phyloP scores from a whole-genome alignment of 2,329 filamentous ascomycete genomes.

The Emydomyces testavorans region DNA sequence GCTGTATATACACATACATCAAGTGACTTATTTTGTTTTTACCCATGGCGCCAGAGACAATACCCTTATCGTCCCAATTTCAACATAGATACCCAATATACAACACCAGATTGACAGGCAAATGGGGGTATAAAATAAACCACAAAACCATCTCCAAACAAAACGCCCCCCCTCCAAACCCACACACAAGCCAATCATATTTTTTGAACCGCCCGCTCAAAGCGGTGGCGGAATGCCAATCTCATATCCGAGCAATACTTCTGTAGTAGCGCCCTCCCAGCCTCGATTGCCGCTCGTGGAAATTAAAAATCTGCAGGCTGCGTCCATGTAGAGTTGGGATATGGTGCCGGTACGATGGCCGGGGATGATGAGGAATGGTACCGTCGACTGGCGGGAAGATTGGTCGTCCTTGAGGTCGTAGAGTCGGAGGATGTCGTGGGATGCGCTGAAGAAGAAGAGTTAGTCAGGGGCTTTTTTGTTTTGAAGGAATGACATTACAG shows the following conservation, averaged over 20 bases:
- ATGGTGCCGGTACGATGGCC: slow-evolving; percentile 84
- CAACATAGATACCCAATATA: background rate
- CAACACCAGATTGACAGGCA: background rate
- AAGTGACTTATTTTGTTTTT: background rate
- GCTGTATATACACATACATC: background rate
- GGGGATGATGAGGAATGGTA: slow-evolving; percentile 92
- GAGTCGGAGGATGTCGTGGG: slow-evolving; percentile 81
- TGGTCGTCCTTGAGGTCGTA: slow-evolving; percentile 70
- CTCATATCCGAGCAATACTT: slow-evolving; percentile 90
- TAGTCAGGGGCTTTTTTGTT: background rate
- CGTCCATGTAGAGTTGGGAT: slow-evolving; percentile 73
- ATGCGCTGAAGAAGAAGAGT: slow-evolving; percentile 51
- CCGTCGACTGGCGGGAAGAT: slow-evolving; percentile 59
- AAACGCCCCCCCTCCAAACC: background rate
- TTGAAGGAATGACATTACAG: background rate
- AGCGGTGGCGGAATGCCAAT: slow-evolving; percentile 44
- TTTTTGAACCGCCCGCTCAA: no score
- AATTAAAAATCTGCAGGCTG: slow-evolving; percentile 79
- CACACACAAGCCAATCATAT: no score
- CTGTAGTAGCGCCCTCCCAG: slow-evolving; percentile 84
- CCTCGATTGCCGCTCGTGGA: slow-evolving; percentile 83
- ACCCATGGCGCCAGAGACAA: no score
- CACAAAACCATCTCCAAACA: background rate
- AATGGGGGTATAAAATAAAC: background rate
- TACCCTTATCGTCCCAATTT: no score